Evolutionary conservation across 2,329 filamentous ascomycete species (phyloP), one percentile per base, ranked within the genome.

Genomic region (Fusarium sp.): DNA sequence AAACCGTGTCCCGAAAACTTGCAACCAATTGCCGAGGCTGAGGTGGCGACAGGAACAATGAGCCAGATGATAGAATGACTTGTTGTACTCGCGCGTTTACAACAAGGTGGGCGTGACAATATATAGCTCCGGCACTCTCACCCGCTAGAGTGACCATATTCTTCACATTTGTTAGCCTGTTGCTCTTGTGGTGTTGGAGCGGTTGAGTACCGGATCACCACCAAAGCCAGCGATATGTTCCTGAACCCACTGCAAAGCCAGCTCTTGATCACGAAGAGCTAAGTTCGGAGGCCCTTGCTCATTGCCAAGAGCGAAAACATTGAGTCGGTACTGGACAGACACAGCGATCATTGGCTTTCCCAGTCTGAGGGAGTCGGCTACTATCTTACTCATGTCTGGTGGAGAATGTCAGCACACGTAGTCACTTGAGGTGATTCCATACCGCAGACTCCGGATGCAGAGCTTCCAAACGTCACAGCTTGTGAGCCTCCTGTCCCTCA

Each of bases 101-200:
- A 78, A 20, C 83, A 44, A 74, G 84, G 68, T 87, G 84, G 3
- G 83, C 85, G 71, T 87, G 85, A 9, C 78, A 80, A 30, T 85
- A 86, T 4, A 86, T 79, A 6, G 82, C 85, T 0, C 85, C 85
- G 0, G 85, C 85, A 50, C 85, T 87, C 67, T 87, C 85, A 8
- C 85, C 85, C 2, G 81, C 81, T 5, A 87, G 61, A 0, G 84
- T 86, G 12, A 87, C 81, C 28, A 81, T 81, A 5, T 78, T 28
- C 82, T 85, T 14, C 3, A 24, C 2, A 5, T 22, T 17, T 22
- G 12, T 65, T 17, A 59, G 17, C 14, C 1, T 0, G 2, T 2
- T 10, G 4, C 3, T 12, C 4, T 10, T 8, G 3, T 6, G 6
- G 5, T 15, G 2, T 20, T 5, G 13, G 18, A 18, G 26, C 55